Conservation (phyloP, 345 rosid species). For the Barbarea vulgaris region DNA sequence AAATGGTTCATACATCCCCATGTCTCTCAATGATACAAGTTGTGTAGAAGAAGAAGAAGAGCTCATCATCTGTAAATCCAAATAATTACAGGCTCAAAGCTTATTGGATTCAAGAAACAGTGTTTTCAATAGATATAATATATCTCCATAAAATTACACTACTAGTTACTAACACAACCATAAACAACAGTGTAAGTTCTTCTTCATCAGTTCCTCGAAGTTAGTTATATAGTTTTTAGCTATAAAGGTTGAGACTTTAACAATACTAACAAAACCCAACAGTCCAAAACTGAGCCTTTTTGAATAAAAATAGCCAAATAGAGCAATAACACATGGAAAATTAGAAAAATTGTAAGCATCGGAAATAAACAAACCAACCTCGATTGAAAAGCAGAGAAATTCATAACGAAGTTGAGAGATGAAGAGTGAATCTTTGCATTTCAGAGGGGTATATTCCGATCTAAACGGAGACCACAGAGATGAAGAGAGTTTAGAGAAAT, state of each 20-base stretch:
- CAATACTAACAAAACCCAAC: not conserved
- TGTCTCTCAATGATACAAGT: slow-evolving; percentile 53
- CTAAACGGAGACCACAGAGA: slow-evolving; percentile 5
- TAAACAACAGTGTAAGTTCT: slow-evolving; percentile 16
- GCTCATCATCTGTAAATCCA: slow-evolving; percentile 53
- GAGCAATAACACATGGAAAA: slow-evolving; percentile 14
- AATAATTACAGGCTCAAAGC: slow-evolving; percentile 4
- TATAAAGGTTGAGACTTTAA: slow-evolving; percentile 23
- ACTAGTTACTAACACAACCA: not conserved
- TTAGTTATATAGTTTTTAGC: not conserved
- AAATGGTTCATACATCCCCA: slow-evolving; percentile 76
- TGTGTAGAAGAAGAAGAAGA: slow-evolving; percentile 67
- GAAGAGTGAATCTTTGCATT: slow-evolving; percentile 23
- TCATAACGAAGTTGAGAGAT: not conserved
- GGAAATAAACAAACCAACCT: slow-evolving; percentile 15
- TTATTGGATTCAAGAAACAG: not conserved
- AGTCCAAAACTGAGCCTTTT: not conserved
- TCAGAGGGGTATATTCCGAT: slow-evolving; percentile 18
- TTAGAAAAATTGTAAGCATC: not conserved
- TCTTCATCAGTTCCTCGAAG: not conserved
- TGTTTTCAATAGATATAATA: slow-evolving; percentile 8
- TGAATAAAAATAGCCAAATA: not conserved
- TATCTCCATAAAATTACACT: not conserved
- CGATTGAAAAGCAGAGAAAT: slow-evolving; percentile 28
- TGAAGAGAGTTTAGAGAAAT: slow-evolving; percentile 7